These are phyloP conservation scores for Cordyceps pruinosa DNA, from an alignment of 2,329 filamentous ascomycete genomes.

Conservation along the genomic window DNA sequence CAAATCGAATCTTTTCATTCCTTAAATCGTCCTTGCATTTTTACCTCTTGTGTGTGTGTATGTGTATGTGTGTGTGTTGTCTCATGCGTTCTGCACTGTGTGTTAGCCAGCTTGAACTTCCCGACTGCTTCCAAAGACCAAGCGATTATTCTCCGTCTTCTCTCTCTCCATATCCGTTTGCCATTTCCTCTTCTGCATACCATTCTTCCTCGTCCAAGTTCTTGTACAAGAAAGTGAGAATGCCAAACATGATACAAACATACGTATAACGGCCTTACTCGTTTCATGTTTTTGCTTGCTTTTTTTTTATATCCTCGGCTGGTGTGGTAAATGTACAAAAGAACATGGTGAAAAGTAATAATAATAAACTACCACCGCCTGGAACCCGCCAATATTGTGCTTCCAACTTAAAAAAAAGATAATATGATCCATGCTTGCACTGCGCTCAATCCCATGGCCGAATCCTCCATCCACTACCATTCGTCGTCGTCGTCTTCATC, in stretches of 20 bases:
- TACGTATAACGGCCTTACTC: neutral
- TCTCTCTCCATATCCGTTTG: no score
- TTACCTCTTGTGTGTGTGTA: no score
- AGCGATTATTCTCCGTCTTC: no score
- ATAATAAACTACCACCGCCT: neutral
- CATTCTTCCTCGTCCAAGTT: no score
- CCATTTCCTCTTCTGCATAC: no score
- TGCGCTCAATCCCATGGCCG: neutral
- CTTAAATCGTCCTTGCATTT: neutral
- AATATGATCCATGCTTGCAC: no score
- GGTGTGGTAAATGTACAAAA: slow-evolving; percentile 4
- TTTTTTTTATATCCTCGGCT: neutral
- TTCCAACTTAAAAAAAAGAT: neutral
- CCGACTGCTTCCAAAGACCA: no score
- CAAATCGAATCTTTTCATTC: slow-evolving; percentile 6
- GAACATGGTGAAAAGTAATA: neutral
- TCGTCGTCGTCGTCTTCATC: slow-evolving; percentile 73
- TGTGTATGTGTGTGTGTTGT: no score
- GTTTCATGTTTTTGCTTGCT: neutral
- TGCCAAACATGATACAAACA: no score
- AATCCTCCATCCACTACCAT: slow-evolving; percentile 39
- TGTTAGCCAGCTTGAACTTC: neutral
- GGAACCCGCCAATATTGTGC: neutral
- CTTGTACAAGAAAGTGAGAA: no score
- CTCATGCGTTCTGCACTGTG: no score